Evolutionary conservation across 208 protist species (phyloP).

Genomic region (Tritrichomonas musculus): DNA sequence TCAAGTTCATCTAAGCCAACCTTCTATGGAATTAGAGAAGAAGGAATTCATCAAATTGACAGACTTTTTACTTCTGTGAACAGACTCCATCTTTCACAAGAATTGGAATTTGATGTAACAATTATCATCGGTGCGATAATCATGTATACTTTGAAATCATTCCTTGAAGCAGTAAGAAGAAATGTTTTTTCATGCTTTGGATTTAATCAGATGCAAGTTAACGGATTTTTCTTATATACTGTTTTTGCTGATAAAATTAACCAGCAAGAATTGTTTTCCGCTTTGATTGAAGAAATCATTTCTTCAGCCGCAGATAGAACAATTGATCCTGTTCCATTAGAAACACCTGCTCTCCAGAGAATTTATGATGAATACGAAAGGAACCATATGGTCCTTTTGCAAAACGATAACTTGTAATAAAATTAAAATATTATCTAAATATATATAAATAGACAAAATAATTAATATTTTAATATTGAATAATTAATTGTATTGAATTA

Average conservation of each 20-base stretch:
- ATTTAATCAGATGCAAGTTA: conserved; percentile 24
- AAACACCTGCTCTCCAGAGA: neutral
- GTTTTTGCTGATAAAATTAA: neutral
- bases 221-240: neutral
- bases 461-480: too few species aligned
- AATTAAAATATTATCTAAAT: too few species aligned
- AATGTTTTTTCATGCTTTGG: neutral
- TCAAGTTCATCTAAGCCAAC: neutral
- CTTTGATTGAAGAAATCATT: neutral
- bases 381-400: too few species aligned
- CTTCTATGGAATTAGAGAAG: neutral
- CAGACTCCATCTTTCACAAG: neutral
- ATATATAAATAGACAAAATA: too few species aligned
- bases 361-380: neutral
- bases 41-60: neutral
- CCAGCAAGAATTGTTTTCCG: neutral
- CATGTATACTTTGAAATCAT: neutral
- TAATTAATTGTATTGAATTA: too few species aligned
- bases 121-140: neutral
- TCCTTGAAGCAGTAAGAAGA: neutral
- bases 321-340: conserved; percentile 8
- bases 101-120: neutral
- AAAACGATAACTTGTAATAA: too few species aligned
- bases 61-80: neutral
- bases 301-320: neutral